Evolutionary conservation across 2,329 filamentous ascomycete genomes (phyloP).

Genomic region (Dactylonectria estremocensis): DNA sequence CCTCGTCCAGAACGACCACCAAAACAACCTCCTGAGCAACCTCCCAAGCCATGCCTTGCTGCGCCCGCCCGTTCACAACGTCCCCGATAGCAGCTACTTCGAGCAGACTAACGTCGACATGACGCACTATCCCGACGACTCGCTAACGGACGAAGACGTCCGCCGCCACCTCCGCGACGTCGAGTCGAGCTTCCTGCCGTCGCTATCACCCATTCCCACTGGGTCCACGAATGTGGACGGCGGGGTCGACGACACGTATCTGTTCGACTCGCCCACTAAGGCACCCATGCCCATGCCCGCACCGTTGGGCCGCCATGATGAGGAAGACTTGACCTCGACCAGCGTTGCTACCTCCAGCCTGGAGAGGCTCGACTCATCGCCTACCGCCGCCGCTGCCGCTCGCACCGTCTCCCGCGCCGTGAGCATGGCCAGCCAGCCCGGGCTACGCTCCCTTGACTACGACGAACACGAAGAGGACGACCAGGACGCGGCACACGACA

Average conservation of each 20-base stretch:
- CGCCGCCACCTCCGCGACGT: conserved; percentile 73
- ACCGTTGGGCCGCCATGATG: conserved; percentile 36
- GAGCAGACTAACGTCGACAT: conserved; percentile 58
- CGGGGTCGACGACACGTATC: conserved; percentile 70
- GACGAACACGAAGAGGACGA: conserved; percentile 47
- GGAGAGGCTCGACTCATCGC: conserved; percentile 70
- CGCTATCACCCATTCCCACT: conserved; percentile 69
- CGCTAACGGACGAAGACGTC: conserved; percentile 67
- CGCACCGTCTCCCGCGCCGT: conserved; percentile 68
- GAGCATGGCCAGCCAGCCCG: conserved; percentile 59
- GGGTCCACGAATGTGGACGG: conserved; percentile 55
- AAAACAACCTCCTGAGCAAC: conserved; percentile 33
- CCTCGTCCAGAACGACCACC: not conserved
- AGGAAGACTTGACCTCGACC: conserved; percentile 47
- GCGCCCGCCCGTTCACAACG: conserved; percentile 40
- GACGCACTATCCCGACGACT: conserved; percentile 58
- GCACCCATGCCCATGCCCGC: conserved; percentile 51
- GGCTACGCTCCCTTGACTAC: conserved; percentile 39
- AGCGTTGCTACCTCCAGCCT: conserved; percentile 65
- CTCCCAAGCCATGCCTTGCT: conserved; percentile 31
- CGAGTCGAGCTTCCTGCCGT: conserved; percentile 76
- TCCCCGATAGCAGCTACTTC: conserved; percentile 59
- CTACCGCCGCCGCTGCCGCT: conserved; percentile 69
- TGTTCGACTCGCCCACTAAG: conserved; percentile 66
- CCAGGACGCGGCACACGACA: conserved; percentile 48